A percentile compares a stretch with the other conserved stretches of the same genome.
These are phyloP conservation scores for Licmophora abbreviata DNA, from an alignment of 108 stramenopile genomes.

Conservation along the genomic window DNA sequence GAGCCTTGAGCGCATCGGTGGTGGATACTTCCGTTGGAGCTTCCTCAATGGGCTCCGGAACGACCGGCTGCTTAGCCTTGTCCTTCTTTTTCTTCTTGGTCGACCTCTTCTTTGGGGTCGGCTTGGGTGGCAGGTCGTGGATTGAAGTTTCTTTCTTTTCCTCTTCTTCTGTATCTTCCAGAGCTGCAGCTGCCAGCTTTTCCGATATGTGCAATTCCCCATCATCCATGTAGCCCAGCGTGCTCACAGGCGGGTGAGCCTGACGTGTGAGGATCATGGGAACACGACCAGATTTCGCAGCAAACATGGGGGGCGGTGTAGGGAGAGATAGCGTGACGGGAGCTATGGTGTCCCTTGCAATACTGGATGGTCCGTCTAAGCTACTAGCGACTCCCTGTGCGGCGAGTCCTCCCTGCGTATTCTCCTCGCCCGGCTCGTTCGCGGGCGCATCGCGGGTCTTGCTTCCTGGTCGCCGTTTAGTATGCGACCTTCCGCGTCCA, in stretches of 20 bases:
- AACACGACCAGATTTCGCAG: constrained; percentile 4
- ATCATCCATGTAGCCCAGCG: constrained; percentile 10
- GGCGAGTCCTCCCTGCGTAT: too few relatives aligned
- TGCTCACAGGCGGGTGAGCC: neutral
- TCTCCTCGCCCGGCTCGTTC: too few relatives aligned
- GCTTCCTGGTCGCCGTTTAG: too few relatives aligned
- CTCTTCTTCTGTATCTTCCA: constrained; percentile 24
- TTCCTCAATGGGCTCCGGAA: constrained; percentile 11
- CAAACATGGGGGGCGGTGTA: constrained; percentile 6
- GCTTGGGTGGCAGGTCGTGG: neutral
- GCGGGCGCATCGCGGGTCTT: too few relatives aligned
- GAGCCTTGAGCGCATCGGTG: constrained; percentile 54
- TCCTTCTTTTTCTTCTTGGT: constrained; percentile 31
- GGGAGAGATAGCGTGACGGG: constrained; percentile 5
- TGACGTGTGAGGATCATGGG: constrained; percentile 23
- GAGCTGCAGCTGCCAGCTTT: constrained; percentile 25
- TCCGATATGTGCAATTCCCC: constrained; percentile 29
- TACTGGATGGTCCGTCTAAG: neutral
- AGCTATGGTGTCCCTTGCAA: neutral
- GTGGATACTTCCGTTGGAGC: constrained; percentile 20
- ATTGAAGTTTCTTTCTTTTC: neutral
- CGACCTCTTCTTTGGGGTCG: constrained; percentile 15
- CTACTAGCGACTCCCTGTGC: too few relatives aligned
- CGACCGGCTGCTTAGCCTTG: constrained; percentile 4
- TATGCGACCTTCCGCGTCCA: too few relatives aligned